A percentile compares a stretch with the other conserved stretches of the same genome.
Conservation (phyloP, 1,284 basidiomycete species). For the Ganoderma boninense region DNA sequence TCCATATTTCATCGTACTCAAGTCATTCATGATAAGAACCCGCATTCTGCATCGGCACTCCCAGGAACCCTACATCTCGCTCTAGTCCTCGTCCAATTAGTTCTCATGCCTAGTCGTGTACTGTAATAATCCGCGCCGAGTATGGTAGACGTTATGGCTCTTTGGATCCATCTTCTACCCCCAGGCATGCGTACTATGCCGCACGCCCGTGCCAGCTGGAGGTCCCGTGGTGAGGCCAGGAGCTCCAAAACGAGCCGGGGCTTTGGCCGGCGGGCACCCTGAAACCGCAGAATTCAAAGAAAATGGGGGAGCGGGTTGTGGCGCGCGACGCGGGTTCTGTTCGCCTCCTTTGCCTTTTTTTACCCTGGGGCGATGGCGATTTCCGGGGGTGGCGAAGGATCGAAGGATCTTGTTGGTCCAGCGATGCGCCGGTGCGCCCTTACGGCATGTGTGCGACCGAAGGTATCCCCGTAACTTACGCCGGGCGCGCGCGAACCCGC, state of each 20-base stretch:
- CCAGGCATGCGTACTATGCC: background rate
- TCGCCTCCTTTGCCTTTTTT: constrained; percentile 10
- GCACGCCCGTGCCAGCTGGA: background rate
- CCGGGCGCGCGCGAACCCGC: background rate
- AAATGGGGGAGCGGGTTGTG: background rate
- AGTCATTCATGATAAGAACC: constrained; percentile 1
- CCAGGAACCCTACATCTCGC: constrained; percentile 30
- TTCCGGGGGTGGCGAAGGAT: constrained; percentile 16
- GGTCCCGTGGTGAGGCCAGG: background rate
- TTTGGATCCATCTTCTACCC: background rate
- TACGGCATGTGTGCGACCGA: constrained; percentile 28
- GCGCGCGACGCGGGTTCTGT: constrained; percentile 1
- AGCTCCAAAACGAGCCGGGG: background rate
- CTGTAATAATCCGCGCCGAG: constrained; percentile 27
- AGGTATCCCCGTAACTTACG: constrained; percentile 1
- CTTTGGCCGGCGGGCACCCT: constrained; percentile 1
- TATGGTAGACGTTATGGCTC: constrained; percentile 30
- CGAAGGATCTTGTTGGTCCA: constrained; percentile 32
- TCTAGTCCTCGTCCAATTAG: constrained; percentile 13
- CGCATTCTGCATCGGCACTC: constrained; percentile 8
- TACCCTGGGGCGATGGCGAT: constrained; percentile 7
- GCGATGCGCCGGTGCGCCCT: constrained; percentile 17
- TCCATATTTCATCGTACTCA: constrained; percentile 8
- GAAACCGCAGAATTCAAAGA: background rate
- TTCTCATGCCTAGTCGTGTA: constrained; percentile 27